Evolutionary conservation across 108 stramenopile genomes (phyloP).

Genomic region (Cyclotella cryptica): DNA sequence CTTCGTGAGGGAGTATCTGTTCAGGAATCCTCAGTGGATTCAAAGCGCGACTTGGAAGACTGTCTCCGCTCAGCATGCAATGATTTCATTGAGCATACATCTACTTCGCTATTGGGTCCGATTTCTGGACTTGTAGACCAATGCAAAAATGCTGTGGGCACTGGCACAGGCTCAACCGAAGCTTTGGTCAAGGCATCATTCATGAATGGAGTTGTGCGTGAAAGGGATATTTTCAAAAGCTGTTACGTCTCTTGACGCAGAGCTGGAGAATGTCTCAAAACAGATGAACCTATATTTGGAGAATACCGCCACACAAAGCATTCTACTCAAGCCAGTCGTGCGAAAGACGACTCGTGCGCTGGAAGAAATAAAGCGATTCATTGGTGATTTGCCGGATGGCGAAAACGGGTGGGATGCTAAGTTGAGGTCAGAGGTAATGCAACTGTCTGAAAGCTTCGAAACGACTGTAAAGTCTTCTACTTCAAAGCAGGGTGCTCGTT

Average conservation of each 20-base stretch:
- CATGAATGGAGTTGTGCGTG: constrained; percentile 59
- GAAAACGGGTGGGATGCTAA: constrained; percentile 67
- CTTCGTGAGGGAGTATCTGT: constrained; percentile 88
- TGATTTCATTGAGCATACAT: constrained; percentile 90
- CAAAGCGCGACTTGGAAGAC: constrained; percentile 91
- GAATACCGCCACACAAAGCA: constrained; percentile 80
- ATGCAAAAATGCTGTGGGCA: constrained; percentile 48
- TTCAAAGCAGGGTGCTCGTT: constrained; percentile 15
- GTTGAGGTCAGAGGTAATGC: constrained; percentile 50
- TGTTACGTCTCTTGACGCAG: constrained; percentile 53
- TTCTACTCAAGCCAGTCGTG: constrained; percentile 83
- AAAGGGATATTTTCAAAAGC: constrained; percentile 57
- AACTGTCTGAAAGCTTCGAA: constrained; percentile 40
- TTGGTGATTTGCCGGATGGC: constrained; percentile 54
- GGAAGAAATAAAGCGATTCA: constrained; percentile 66
- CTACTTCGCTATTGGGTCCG: constrained; percentile 59
- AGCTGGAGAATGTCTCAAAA: constrained; percentile 56
- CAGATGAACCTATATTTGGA: constrained; percentile 88
- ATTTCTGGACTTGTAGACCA: constrained; percentile 67
- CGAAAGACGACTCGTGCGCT: constrained; percentile 76
- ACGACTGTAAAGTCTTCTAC: constrained; percentile 43
- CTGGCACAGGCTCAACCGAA: constrained; percentile 33
- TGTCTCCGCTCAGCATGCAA: constrained; percentile 86
- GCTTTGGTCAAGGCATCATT: constrained; percentile 49
- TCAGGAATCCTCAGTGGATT: constrained; percentile 87